A percentile compares a stretch with the other conserved stretches of the same genome.
These are phyloP conservation scores for Sporothrix pallida DNA, from an alignment of 2,329 filamentous ascomycete species.

Conservation along the genomic window DNA sequence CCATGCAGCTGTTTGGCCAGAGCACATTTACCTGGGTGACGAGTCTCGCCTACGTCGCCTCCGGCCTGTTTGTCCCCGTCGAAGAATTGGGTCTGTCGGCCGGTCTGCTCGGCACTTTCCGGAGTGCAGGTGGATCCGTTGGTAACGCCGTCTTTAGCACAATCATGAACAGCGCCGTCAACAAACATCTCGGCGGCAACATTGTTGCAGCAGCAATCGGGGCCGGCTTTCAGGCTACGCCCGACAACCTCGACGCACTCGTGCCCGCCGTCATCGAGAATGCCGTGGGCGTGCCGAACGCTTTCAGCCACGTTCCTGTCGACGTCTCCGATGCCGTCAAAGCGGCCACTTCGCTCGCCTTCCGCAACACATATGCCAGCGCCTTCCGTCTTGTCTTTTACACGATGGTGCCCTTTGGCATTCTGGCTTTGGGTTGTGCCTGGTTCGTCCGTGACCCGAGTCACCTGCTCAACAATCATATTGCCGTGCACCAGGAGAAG, in stretches of 20 bases:
- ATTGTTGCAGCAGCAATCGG: background rate
- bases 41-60: conserved; percentile 41
- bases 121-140: background rate
- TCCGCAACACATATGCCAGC: conserved; percentile 49
- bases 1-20: conserved; percentile 44
- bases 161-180: conserved; percentile 14
- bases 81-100: background rate
- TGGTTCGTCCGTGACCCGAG: conserved; percentile 35
- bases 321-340: conserved; percentile 46
- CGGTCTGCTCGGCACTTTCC: background rate
- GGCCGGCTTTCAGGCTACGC: background rate
- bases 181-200: background rate
- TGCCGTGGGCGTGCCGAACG: conserved; percentile 61
- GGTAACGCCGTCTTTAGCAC: conserved; percentile 10
- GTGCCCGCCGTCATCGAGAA: conserved; percentile 37
- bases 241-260: background rate
- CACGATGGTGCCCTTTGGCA: conserved; percentile 49
- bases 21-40: conserved; percentile 46
- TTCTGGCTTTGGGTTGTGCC: conserved; percentile 39
- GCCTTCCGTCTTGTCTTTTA: conserved; percentile 53
- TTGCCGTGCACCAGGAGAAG: conserved; percentile 34
- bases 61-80: conserved; percentile 3
- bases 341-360: conserved; percentile 45
- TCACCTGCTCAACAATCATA: conserved; percentile 34
- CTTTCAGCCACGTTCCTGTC: conserved; percentile 58